Base-by-base conservation (phyloP, 2,329 filamentous ascomycete species). In the Dactylellina cionopaga region DNA sequence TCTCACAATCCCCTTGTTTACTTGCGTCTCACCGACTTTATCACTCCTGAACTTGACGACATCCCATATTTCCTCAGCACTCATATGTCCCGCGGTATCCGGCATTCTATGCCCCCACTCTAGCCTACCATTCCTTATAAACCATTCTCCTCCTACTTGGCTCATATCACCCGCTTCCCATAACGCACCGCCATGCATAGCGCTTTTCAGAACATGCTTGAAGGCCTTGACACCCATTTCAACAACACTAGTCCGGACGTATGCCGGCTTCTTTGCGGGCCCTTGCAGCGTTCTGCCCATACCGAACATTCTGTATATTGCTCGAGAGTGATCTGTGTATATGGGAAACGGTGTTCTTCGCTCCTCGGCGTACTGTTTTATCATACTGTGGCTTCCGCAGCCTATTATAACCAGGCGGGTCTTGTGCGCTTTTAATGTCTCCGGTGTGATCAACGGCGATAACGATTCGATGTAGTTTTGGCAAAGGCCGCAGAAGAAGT, bases 331-430 rank as follows among this genome's bases (percentile, higher is more conserved):
- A 15, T 71, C 66, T 5, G 66, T 71, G 25, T 71, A 71, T 44
- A 71, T 46, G 19, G 58, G 56, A 27, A 71, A 71, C 35, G 58
- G 27, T 52, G 66, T 71, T 24, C 47, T 59, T 49, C 58, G 35
- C 13, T 71, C 66, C 31, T 63, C 44, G 6, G 58, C 33, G 29
- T 71, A 71, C 24, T 47, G 22, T 37, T 59, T 71, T 13, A 71
- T 64, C 66, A 71, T 71, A 19, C 44, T 37, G 15, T 63, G 35
- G 1, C 66, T 58, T 5, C 66, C 66, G 13, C 66, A 71, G 25
- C 66, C 66, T 64, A 71, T 71, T 71, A 71, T 71, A 37, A 71
- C 59, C 13, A 71, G 58, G n/a, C 66, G 66, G 37, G 66, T 59
- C 27, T 46, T 63, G 37, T 64, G 66, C 13, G 41, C 35, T 39